phyloP scores from a whole-genome alignment of 2,329 filamentous ascomycete genomes.

The Xylaria sp. region DNA sequence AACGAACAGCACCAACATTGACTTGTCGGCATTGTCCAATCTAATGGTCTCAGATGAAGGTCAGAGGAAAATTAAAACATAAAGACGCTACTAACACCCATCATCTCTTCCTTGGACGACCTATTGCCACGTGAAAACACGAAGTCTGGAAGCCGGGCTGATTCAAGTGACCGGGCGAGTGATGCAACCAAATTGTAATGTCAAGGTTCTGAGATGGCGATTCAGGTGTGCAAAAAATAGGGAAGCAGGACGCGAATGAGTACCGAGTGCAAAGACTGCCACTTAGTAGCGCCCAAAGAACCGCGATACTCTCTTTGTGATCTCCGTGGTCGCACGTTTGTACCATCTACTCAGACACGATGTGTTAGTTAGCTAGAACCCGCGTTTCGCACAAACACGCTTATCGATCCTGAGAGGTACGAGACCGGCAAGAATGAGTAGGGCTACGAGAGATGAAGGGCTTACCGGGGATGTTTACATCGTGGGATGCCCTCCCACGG shows the following conservation, averaged over 20 bases:
- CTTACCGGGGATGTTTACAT: background rate
- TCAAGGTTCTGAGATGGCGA: background rate
- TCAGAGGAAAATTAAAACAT: too few relatives aligned
- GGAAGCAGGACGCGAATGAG: background rate
- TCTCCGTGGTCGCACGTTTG: background rate
- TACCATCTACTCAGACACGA: background rate
- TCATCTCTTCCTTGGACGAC: background rate
- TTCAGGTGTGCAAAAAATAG: background rate
- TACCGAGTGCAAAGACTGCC: background rate
- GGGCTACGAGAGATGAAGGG: background rate
- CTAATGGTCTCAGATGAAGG: background rate
- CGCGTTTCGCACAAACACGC: background rate
- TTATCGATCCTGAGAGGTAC: background rate
- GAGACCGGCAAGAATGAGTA: background rate
- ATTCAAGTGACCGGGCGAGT: background rate
- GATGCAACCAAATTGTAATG: background rate
- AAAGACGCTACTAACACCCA: background rate
- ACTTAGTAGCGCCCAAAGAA: background rate
- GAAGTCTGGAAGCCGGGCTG: background rate
- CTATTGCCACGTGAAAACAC: background rate
- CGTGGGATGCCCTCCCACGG: too few relatives aligned
- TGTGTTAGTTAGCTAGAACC: background rate
- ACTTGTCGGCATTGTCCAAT: background rate
- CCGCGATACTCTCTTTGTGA: background rate
- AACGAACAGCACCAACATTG: too few relatives aligned